Evolutionary conservation across 768 basidiomycete species (phyloP), one percentile per base, ranked within the genome.

Genomic region (Mycena amicta): DNA sequence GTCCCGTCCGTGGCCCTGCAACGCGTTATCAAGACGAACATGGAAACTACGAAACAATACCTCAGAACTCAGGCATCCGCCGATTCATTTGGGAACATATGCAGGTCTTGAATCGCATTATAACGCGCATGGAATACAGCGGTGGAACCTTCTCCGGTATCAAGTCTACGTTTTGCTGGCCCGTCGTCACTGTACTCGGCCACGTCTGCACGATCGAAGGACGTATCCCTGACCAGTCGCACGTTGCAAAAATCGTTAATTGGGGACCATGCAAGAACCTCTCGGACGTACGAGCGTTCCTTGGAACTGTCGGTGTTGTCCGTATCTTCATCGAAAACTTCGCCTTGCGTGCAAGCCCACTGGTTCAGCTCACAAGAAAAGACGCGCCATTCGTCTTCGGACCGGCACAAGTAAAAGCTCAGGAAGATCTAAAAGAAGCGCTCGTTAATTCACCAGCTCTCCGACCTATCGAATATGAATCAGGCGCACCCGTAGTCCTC

Each of bases 281-380:
- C 43, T 45, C 43, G 8, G 43, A 45, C 22, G 43, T 45, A 23
- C 43, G 43, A 45, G 43, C 65, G 15, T 76, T 76, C 56, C 55
- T 76, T 2, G 72, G 74, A 2, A 71, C 67, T 0, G 40, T 67
- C 23, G 72, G 73, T 0, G 56, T 70, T 12, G 52, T 60, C 13
- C 40, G 68, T 1, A 72, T 71, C 1, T 74, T 74, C 55, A 73
- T 75, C 23, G 37, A 59, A 29, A 60, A 73, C 55, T 75, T 66
- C 43, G 59, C 75, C 1, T 22, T 51, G 1, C 46, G 58, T 25
- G 68, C 70, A 0, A 3, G 63, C 4, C 64, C 64, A 0, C 55
- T 77, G 2, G 55, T 63, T 3, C 50, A 65, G 20, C 65, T 76
- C 11, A 70, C 66, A 0, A 29, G 65, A 26, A 70, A 71, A 39